Evolutionary conservation across 805 yeast genomes (phyloP).

Genomic region (Yamadazyma tumulicola): DNA sequence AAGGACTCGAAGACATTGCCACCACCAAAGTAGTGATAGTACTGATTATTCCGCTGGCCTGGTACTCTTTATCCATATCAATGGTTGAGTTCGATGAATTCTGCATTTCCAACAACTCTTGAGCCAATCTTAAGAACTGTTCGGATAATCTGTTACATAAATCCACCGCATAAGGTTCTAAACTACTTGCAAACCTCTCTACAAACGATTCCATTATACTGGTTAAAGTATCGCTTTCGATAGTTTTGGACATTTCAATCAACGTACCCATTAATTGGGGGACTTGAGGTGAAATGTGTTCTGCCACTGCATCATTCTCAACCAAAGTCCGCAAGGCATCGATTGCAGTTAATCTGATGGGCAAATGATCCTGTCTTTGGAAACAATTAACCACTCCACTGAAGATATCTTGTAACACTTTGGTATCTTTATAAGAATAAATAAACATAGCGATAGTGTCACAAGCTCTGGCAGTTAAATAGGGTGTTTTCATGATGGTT

Average conservation of each 20-base stretch:
- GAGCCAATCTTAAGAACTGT: slow-evolving; percentile 69
- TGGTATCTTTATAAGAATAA: slow-evolving; percentile 31
- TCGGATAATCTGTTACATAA: slow-evolving; percentile 53
- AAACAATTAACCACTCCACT: slow-evolving; percentile 39
- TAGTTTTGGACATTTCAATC: slow-evolving; percentile 41
- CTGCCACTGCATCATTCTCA: slow-evolving; percentile 44
- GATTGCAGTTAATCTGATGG: slow-evolving; percentile 49
- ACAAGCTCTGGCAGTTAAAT: slow-evolving; percentile 45
- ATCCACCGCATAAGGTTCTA: slow-evolving; percentile 41
- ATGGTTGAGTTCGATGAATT: slow-evolving; percentile 15
- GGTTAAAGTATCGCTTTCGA: slow-evolving; percentile 42
- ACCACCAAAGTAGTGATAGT: slow-evolving; percentile 42
- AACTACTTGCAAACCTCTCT: slow-evolving; percentile 38
- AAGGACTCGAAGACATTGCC: slow-evolving; percentile 39
- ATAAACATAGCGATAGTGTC: slow-evolving; percentile 42
- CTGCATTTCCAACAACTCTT: slow-evolving; percentile 44
- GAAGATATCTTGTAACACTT: slow-evolving; percentile 37
- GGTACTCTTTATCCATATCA: slow-evolving; percentile 39
- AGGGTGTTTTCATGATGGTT: slow-evolving; percentile 29
- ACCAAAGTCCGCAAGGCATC: slow-evolving; percentile 49
- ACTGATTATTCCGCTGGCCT: slow-evolving; percentile 40
- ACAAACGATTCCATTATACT: slow-evolving; percentile 45
- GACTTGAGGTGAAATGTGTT: slow-evolving; percentile 39
- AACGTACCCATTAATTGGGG: slow-evolving; percentile 44
- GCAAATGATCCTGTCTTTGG: slow-evolving; percentile 42